phyloP scores from a whole-genome alignment of 1,284 basidiomycete species.

The Apiotrichum mycotoxinovorans region DNA sequence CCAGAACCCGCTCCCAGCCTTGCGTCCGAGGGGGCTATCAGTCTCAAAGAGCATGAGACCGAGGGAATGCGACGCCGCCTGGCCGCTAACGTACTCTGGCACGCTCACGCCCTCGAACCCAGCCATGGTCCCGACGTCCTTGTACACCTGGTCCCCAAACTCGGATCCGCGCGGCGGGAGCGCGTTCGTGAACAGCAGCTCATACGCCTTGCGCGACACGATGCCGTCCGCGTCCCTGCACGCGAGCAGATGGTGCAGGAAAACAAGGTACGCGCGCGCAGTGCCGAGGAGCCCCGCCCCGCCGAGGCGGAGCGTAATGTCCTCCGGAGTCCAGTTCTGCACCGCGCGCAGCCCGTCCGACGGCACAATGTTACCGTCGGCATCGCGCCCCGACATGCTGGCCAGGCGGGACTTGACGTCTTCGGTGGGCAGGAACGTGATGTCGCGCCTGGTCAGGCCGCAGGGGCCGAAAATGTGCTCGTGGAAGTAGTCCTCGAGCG shows the following conservation, averaged over 20 bases:
- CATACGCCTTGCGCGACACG: constrained; percentile 21
- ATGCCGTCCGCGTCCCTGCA: constrained; percentile 6
- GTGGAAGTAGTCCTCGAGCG: constrained; percentile 35
- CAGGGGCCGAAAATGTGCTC: constrained; percentile 39
- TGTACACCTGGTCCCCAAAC: constrained; percentile 1
- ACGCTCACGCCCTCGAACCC: neutral
- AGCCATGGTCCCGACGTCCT: constrained; percentile 17
- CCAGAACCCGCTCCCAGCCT: constrained; percentile 22
- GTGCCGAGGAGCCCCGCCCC: constrained; percentile 41
- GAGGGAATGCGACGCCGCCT: constrained; percentile 12
- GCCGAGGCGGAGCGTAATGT: constrained; percentile 23
- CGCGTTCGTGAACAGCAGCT: constrained; percentile 24
- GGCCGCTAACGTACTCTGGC: neutral
- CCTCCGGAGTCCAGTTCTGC: constrained; percentile 12
- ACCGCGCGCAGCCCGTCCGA: constrained; percentile 30
- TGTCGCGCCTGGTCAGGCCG: constrained; percentile 20
- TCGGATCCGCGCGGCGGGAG: constrained; percentile 9
- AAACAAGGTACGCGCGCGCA: constrained; percentile 29
- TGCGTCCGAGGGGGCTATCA: constrained; percentile 18
- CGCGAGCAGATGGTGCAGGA: constrained; percentile 31
- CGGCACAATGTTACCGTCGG: constrained; percentile 5
- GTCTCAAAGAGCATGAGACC: constrained; percentile 15
- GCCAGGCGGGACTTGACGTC: constrained; percentile 23
- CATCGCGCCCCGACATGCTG: constrained; percentile 4
- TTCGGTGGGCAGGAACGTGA: constrained; percentile 35